Percentiles rank a stretch among this genome's conserved stretches.
These are phyloP conservation scores for Phytophthora citricola DNA, from an alignment of 352 stramenopile species.

Conservation along the genomic window DNA sequence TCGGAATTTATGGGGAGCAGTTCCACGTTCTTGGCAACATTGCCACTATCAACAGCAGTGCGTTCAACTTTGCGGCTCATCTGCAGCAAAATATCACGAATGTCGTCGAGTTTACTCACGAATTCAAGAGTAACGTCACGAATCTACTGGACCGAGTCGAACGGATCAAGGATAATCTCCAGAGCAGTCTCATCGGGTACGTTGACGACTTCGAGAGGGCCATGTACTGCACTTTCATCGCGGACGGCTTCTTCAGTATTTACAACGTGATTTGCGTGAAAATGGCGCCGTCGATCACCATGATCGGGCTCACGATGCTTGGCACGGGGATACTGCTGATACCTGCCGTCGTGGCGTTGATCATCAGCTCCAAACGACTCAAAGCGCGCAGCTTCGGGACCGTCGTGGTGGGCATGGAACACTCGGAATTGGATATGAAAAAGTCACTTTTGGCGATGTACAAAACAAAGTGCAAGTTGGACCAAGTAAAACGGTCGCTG, in stretches of 20 bases:
- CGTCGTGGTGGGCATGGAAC: not conserved
- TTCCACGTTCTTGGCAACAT: conserved; percentile 21
- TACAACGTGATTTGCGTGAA: conserved; percentile 56
- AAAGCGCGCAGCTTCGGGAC: conserved; percentile 43
- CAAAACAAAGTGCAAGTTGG: no score
- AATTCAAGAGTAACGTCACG: conserved; percentile 56
- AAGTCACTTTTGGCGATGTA: no score
- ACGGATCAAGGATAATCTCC: conserved; percentile 46
- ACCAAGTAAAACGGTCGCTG: no score
- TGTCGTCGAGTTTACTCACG: conserved; percentile 40
- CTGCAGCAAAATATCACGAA: conserved; percentile 51
- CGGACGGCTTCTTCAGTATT: conserved; percentile 46
- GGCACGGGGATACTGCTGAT: conserved; percentile 60
- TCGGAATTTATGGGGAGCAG: conserved; percentile 27
- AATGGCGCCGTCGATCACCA: conserved; percentile 63
- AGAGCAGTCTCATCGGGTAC: conserved; percentile 56
- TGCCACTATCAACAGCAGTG: conserved; percentile 35
- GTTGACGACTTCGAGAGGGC: conserved; percentile 55
- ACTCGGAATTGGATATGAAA: conserved; percentile 1
- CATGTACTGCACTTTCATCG: conserved; percentile 71
- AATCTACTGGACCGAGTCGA: conserved; percentile 39
- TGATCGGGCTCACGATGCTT: conserved; percentile 76
- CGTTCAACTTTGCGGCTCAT: conserved; percentile 40
- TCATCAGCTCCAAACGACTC: conserved; percentile 63
- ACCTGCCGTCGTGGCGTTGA: conserved; percentile 64